Evolutionary conservation across 305 asterid species (phyloP), one percentile per base, ranked within the genome.

Genomic region (Ilex paraguariensis): DNA sequence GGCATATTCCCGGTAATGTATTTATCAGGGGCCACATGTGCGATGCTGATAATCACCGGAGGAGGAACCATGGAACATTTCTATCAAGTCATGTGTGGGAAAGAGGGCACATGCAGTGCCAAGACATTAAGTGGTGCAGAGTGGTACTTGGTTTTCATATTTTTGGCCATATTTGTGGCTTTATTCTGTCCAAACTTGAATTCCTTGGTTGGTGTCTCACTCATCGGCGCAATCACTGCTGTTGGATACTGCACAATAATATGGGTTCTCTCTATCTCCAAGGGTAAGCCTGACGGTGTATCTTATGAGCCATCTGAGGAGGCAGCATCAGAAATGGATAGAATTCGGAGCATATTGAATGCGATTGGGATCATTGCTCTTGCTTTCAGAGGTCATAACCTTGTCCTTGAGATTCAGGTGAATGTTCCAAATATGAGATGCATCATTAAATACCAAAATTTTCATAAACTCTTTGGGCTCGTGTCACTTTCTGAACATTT

Each of bases 401-500:
- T 89, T 2, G 81, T 89, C 39, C 75, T 86, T 3, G 96, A 84
- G 73, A 84, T 89, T 65, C 91, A 84, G 87, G 95, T 82, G 31
- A 52, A 50, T 42, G 48, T 42, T 42, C 12, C 9, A 50, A 50
- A 7, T 50, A 5, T 7, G 6, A 5, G 13, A 11, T 50, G 14
- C 14, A 5, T 50, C 15, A 10, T 14, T 50, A 5, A 5, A 7
- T 9, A 50, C 6, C 17, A 7, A 11, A 11, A 7, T 50, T 7
- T 50, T 14, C 6, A 5, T n/a, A 50, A 50, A 50, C 13, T n/a
- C 6, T 50, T 50, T 7, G 13, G 13, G 7, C 15, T n/a, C 1
- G 0, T 50, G 17, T 50, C 6, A 50, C 13, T 50, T 50, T 50
- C 13, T 3, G 6, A 12, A 11, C 9, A 5, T 7, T 11, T 14